These are phyloP conservation scores for Aureobasidium melanogenum DNA, from an alignment of 2,329 filamentous ascomycete genomes.

Conservation along the genomic window DNA sequence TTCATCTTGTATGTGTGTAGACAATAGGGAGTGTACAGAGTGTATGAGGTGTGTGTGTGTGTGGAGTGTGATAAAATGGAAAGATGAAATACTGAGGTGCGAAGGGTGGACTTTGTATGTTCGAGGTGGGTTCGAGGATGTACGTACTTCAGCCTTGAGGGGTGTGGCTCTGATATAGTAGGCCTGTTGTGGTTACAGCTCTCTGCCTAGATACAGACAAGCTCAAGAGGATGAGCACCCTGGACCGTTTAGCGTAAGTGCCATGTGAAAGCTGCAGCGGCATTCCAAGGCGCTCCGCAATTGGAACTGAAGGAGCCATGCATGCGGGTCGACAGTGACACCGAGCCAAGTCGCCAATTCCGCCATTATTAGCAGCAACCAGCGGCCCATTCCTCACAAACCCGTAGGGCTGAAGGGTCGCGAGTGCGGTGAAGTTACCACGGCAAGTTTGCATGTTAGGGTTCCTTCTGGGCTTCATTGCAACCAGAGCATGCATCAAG, in stretches of 20 bases:
- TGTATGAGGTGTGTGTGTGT: not conserved
- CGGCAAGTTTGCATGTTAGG: not conserved
- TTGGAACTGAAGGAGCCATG: constrained; percentile 9
- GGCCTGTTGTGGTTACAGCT: constrained; percentile 11
- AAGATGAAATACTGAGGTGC: not conserved
- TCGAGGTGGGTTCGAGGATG: not conserved
- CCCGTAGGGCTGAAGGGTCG: constrained; percentile 7
- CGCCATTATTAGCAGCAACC: constrained; percentile 14
- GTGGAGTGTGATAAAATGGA: not conserved
- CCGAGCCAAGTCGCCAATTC: constrained; percentile 10
- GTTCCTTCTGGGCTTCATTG: not conserved
- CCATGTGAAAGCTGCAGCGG: constrained; percentile 13
- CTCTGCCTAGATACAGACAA: constrained; percentile 11
- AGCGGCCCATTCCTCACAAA: not conserved
- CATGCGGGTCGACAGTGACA: constrained; percentile 9
- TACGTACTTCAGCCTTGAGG: constrained; percentile 9
- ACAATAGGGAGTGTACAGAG: too few relatives aligned
- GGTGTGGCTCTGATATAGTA: constrained; percentile 10
- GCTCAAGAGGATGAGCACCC: constrained; percentile 13
- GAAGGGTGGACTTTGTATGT: not conserved
- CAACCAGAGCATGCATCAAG: not conserved
- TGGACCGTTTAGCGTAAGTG: constrained; percentile 8
- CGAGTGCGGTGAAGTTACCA: constrained; percentile 7
- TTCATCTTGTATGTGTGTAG: constrained; percentile 26
- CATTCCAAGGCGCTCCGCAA: constrained; percentile 10